These are phyloP conservation scores for Daldinia loculata DNA, from an alignment of 495 filamentous ascomycete species.

Conservation along the genomic window DNA sequence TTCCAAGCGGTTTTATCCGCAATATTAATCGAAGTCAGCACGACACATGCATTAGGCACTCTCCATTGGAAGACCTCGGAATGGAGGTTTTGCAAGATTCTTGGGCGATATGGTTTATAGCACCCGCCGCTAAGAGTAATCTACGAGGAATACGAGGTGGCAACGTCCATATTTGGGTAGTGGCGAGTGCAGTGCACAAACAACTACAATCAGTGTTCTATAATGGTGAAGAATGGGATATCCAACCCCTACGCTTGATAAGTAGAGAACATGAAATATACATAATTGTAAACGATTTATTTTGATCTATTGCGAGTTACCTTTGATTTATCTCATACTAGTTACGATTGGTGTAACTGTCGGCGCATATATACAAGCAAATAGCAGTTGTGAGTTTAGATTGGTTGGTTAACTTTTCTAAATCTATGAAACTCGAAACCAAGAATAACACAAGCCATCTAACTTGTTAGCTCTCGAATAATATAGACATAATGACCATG, in stretches of 20 bases:
- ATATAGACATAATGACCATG: too few species aligned
- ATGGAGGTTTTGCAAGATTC: neutral
- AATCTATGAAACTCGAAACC: too few species aligned
- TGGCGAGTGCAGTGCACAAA: slow-evolving; percentile 17
- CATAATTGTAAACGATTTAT: slow-evolving; percentile 10
- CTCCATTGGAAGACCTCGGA: slow-evolving; percentile 3
- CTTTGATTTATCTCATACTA: neutral
- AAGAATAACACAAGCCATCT: too few species aligned
- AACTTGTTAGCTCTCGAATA: too few species aligned
- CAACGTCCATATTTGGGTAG: neutral
- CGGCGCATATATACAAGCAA: neutral
- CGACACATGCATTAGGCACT: neutral
- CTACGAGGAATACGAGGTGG: slow-evolving; percentile 7
- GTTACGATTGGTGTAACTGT: neutral
- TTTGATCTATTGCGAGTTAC: neutral
- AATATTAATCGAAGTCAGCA: slow-evolving; percentile 6
- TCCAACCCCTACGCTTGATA: slow-evolving; percentile 5
- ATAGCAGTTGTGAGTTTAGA: neutral
- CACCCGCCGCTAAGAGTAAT: slow-evolving; percentile 15
- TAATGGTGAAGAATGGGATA: slow-evolving; percentile 23
- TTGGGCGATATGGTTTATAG: slow-evolving; percentile 9
- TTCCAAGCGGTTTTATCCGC: slow-evolving; percentile 11
- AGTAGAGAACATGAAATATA: slow-evolving; percentile 24
- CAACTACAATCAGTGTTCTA: slow-evolving; percentile 26
- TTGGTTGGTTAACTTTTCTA: too few species aligned